phyloP scores from a whole-genome alignment of 192 early-diverging fungal genomes.

The Linnemannia zychae region DNA sequence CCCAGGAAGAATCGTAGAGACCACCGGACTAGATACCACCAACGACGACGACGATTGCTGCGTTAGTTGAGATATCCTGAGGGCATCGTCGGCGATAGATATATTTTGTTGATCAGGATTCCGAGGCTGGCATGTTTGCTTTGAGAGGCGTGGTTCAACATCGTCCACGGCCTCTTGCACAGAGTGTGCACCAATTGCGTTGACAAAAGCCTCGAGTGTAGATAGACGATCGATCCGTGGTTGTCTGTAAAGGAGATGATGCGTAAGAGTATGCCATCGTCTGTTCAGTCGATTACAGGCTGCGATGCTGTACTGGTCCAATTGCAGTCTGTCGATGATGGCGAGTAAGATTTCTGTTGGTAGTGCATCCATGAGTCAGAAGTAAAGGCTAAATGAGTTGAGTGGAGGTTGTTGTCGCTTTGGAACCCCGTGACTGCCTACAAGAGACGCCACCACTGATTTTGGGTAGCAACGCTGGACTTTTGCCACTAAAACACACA shows the following conservation, averaged over 20 bases:
- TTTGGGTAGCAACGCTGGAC: background rate
- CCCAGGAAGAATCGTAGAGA: constrained; percentile 10
- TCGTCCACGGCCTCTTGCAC: background rate
- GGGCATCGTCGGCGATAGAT: background rate
- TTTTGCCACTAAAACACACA: background rate
- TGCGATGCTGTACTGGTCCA: constrained; percentile 22
- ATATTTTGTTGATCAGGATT: background rate
- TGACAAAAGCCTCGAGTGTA: constrained; percentile 20
- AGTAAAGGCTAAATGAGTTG: no score
- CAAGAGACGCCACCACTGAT: background rate
- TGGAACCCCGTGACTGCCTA: background rate
- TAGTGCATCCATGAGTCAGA: constrained; percentile 28
- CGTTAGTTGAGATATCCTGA: background rate
- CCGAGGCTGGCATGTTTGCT: background rate
- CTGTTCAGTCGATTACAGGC: constrained; percentile 32
- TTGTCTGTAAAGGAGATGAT: constrained; percentile 19
- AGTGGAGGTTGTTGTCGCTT: background rate
- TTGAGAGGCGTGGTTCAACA: background rate
- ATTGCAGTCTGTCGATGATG: constrained; percentile 17
- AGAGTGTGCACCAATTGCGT: background rate
- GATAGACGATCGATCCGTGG: constrained; percentile 7
- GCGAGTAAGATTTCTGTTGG: constrained; percentile 37
- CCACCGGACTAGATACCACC: background rate
- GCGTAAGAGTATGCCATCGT: constrained; percentile 39
- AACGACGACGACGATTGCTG: background rate